A percentile compares a stretch with the other conserved stretches of the same genome.
These are phyloP conservation scores for Spatholobus suberectus DNA, from an alignment of 306 rosid species.

Conservation along the genomic window DNA sequence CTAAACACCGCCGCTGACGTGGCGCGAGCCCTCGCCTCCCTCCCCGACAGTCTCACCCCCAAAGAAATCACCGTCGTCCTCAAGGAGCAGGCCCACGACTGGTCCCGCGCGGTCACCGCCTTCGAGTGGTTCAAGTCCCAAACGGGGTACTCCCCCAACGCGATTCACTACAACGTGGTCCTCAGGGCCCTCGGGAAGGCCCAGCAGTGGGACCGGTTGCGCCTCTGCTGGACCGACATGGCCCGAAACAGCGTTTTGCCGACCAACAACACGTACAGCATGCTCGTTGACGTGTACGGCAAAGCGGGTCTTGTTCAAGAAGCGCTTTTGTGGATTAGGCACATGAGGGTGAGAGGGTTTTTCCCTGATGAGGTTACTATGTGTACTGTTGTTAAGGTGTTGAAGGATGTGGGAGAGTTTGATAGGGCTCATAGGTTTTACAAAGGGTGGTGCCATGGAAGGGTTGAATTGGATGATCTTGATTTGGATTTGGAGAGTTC, in stretches of 20 bases:
- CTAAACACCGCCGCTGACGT: slow-evolving; percentile 50
- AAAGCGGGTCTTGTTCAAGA: slow-evolving; percentile 84
- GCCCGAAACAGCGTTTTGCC: slow-evolving; percentile 69
- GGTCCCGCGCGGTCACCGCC: slow-evolving; percentile 65
- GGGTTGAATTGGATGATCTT: slow-evolving; percentile 71
- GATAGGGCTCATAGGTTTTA: slow-evolving; percentile 79
- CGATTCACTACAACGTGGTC: slow-evolving; percentile 88
- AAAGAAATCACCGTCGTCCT: slow-evolving; percentile 81
- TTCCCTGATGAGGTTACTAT: slow-evolving; percentile 94
- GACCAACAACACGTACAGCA: slow-evolving; percentile 71
- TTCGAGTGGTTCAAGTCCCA: slow-evolving; percentile 83
- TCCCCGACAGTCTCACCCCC: slow-evolving; percentile 48
- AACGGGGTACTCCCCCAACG: slow-evolving; percentile 67
- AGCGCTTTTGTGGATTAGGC: slow-evolving; percentile 87
- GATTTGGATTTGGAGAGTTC: slow-evolving; percentile 55
- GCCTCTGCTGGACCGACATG: slow-evolving; percentile 90
- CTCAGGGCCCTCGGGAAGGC: slow-evolving; percentile 79
- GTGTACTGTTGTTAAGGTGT: slow-evolving; percentile 81
- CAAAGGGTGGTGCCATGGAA: slow-evolving; percentile 76
- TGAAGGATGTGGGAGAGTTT: slow-evolving; percentile 77
- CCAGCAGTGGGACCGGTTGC: slow-evolving; percentile 77
- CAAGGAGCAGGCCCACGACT: slow-evolving; percentile 56
- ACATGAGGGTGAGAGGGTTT: slow-evolving; percentile 71
- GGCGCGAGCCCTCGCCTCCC: slow-evolving; percentile 55
- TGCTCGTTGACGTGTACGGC: slow-evolving; percentile 87